Conservation (phyloP, 1,284 basidiomycete genomes). For the Veloboletus limbatus region DNA sequence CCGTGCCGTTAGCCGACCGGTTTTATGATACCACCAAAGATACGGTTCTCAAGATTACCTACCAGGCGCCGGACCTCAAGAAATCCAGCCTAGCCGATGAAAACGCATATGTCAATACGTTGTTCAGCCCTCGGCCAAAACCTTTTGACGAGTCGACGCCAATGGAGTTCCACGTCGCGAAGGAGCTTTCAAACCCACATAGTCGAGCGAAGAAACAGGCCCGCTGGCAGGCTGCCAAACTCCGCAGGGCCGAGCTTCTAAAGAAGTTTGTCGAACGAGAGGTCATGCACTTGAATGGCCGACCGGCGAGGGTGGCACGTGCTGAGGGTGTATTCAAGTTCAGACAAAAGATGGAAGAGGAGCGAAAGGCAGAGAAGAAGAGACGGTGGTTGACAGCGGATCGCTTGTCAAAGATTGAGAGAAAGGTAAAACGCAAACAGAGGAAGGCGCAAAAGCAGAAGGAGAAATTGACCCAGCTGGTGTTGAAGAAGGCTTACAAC, state of each 20-base stretch:
- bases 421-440: slow-evolving; percentile 49
- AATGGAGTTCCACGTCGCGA: slow-evolving; percentile 60
- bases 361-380: slow-evolving; percentile 59
- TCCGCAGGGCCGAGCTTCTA: slow-evolving; percentile 47
- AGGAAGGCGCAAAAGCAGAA: slow-evolving; percentile 60
- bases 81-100: slow-evolving; percentile 42
- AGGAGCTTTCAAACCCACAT: slow-evolving; percentile 76
- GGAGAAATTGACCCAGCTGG: slow-evolving; percentile 58
- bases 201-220: slow-evolving; percentile 74
- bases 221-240: slow-evolving; percentile 62
- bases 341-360: slow-evolving; percentile 54
- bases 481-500: slow-evolving; percentile 59
- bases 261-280: slow-evolving; percentile 55
- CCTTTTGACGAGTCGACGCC: slow-evolving; percentile 51
- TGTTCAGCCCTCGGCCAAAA: slow-evolving; percentile 46
- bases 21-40: slow-evolving; percentile 58
- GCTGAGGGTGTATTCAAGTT: slow-evolving; percentile 74
- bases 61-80: slow-evolving; percentile 55
- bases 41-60: slow-evolving; percentile 62
- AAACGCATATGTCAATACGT: slow-evolving; percentile 54
- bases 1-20: slow-evolving; percentile 39
- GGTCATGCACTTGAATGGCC: slow-evolving; percentile 51
- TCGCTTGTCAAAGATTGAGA: slow-evolving; percentile 43
- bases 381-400: slow-evolving; percentile 52
- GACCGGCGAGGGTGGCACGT: slow-evolving; percentile 55